phyloP scores from a whole-genome alignment of 2,329 filamentous ascomycete species.

The Calonectria pauciramosa region DNA sequence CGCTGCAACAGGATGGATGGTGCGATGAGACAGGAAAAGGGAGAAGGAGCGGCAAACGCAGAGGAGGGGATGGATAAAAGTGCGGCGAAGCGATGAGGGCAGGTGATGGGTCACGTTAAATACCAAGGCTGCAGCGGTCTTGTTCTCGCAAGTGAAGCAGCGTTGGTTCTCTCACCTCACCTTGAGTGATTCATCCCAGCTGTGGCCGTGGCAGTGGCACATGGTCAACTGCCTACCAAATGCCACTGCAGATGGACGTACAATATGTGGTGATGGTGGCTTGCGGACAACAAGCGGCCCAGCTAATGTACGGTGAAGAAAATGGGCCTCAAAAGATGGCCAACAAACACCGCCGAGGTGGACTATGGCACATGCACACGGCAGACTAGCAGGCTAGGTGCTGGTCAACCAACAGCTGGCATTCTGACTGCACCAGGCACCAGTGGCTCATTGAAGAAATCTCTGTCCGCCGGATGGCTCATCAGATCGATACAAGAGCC shows the following conservation, averaged over 20 bases:
- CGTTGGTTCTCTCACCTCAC: neutral
- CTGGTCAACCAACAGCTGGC: conserved; percentile 2
- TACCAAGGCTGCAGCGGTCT: neutral
- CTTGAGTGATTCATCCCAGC: neutral
- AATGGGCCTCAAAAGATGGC: conserved; percentile 9
- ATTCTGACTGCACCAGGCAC: conserved; percentile 12
- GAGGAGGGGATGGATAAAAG: conserved; percentile 2
- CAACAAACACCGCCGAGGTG: conserved; percentile 4
- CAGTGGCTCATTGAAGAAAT: neutral
- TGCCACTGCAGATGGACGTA: neutral
- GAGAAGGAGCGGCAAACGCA: neutral
- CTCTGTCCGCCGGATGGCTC: conserved; percentile 10
- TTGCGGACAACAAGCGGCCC: conserved; percentile 7
- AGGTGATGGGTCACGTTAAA: conserved; percentile 16
- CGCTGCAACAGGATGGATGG: conserved; percentile 6
- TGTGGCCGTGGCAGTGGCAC: neutral
- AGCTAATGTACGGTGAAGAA: conserved; percentile 5
- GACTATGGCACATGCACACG: neutral
- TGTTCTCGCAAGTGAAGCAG: neutral
- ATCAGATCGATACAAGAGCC: neutral
- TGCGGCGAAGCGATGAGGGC: neutral
- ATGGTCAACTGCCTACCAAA: conserved; percentile 1
- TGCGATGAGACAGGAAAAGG: neutral
- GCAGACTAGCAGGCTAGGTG: neutral
- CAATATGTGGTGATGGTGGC: conserved; percentile 12